Conservation (phyloP, 129 eudicot species). For the Glebionis coronaria region DNA sequence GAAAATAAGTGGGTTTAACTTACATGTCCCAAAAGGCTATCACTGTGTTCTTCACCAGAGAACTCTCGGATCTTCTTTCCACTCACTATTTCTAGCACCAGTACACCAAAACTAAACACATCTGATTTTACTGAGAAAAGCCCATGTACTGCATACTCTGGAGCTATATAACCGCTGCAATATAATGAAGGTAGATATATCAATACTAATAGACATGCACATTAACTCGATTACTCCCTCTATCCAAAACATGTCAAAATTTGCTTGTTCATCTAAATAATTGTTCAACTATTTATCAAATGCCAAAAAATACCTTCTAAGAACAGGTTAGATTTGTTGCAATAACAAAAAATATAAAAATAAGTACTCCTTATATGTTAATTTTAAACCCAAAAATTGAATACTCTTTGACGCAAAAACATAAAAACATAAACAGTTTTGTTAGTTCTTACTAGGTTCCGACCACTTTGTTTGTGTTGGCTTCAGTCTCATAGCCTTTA, state of each 20-base stretch:
- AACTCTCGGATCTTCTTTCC: not conserved
- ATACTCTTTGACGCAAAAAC: too few relatives aligned
- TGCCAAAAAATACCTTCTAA: too few relatives aligned
- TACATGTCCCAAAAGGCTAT: conserved; percentile 15
- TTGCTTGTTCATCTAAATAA: too few relatives aligned
- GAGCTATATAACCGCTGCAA: conserved; percentile 8
- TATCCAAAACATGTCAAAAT: too few relatives aligned
- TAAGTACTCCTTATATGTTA: too few relatives aligned
- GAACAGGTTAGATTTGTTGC: too few relatives aligned
- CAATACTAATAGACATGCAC: too few relatives aligned
- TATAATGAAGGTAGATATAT: not conserved
- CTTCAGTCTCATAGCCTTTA: conserved; percentile 21
- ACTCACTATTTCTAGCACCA: conserved; percentile 13
- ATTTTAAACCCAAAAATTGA: too few relatives aligned
- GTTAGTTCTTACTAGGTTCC: conserved; percentile 29
- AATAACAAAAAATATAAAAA: too few relatives aligned
- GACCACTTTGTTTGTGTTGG: conserved; percentile 30
- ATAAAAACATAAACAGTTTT: too few relatives aligned
- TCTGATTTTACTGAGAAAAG: conserved; percentile 13
- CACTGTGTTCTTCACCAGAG: not conserved
- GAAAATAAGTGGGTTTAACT: not conserved
- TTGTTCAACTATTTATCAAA: too few relatives aligned
- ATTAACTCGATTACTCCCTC: too few relatives aligned
- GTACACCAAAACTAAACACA: conserved; percentile 10
- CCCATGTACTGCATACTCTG: conserved; percentile 10